These are phyloP conservation scores for Alnus glutinosa DNA, from an alignment of 306 rosid species.

Conservation along the genomic window DNA sequence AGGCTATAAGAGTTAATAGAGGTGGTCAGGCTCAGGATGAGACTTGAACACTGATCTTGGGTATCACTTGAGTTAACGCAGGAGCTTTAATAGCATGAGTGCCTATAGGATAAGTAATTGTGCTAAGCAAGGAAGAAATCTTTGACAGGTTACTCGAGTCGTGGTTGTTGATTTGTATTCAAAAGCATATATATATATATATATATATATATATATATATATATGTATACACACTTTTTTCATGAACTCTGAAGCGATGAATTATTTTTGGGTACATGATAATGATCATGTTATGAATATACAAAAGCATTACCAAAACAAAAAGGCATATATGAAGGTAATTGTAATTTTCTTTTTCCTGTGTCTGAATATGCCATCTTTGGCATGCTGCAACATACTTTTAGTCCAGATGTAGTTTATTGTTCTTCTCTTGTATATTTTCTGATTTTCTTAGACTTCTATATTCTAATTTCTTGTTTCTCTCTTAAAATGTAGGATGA, in stretches of 20 bases:
- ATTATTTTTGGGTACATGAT: constrained; percentile 4
- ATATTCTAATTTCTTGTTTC: constrained; percentile 13
- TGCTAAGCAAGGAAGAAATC: background rate
- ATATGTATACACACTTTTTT: too few species aligned
- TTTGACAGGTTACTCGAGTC: background rate
- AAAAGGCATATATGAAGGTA: constrained; percentile 5
- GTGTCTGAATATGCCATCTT: background rate
- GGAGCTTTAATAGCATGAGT: background rate
- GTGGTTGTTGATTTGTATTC: background rate
- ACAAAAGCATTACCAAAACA: constrained; percentile 11
- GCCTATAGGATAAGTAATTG: background rate
- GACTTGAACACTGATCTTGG: background rate
- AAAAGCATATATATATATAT: too few species aligned
- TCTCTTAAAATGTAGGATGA: constrained; percentile 70
- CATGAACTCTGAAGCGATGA: background rate
- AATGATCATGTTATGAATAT: constrained; percentile 14
- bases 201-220: too few species aligned
- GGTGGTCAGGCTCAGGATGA: background rate
- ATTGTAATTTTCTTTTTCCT: constrained; percentile 16
- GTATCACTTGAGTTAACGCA: background rate
- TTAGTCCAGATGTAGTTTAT: background rate
- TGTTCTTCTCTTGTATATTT: background rate
- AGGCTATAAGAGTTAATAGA: background rate
- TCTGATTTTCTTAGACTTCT: background rate
- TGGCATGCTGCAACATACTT: background rate